Evolutionary conservation across 2,329 filamentous ascomycete genomes (phyloP), one percentile per base, ranked within the genome.

Genomic region (Stachybotrys elegans): DNA sequence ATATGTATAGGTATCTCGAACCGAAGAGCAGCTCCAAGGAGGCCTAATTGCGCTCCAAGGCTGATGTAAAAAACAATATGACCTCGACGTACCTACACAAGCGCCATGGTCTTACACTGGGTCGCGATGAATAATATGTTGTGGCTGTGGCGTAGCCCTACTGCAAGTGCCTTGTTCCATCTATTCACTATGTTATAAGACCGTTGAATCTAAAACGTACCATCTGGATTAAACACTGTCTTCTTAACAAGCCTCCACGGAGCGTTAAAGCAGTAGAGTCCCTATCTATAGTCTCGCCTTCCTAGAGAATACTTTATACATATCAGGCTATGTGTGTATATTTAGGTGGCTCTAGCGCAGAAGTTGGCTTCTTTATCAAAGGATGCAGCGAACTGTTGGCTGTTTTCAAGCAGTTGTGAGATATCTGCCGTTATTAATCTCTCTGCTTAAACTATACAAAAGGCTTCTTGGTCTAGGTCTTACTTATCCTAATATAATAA

Each of bases 361-460:
- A 43, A 12, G 52, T 38, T 1, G 21, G 27, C 20, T 43, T 40
- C 29, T 8, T 44, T 38, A 3, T 42, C 42, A 12, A 42, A 47
- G 3, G 42, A 22, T 2, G 25, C 38, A 1, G 37, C 42, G 11
- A 47, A 41, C 19, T 45, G 31, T 7, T 47, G n/a, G n/a, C n/a
- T n/a, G n/a, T n/a, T n/a, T n/a, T n/a, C n/a, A n/a, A n/a, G n/a
- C n/a, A n/a, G n/a, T n/a, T n/a, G n/a, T n/a, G n/a, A n/a, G n/a
- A n/a, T n/a, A n/a, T n/a, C n/a, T n/a, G n/a, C n/a, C n/a, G n/a
- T n/a, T n/a, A n/a, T n/a, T n/a, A n/a, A n/a, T n/a, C n/a, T n/a
- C n/a, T n/a, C n/a, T n/a, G n/a, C n/a, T n/a, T n/a, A n/a, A n/a
- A n/a, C n/a, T n/a, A n/a, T n/a, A n/a, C n/a, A n/a, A n/a, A n/a